Conservation (phyloP, 2,329 filamentous ascomycete species). For the Microcyclosporella mali region DNA sequence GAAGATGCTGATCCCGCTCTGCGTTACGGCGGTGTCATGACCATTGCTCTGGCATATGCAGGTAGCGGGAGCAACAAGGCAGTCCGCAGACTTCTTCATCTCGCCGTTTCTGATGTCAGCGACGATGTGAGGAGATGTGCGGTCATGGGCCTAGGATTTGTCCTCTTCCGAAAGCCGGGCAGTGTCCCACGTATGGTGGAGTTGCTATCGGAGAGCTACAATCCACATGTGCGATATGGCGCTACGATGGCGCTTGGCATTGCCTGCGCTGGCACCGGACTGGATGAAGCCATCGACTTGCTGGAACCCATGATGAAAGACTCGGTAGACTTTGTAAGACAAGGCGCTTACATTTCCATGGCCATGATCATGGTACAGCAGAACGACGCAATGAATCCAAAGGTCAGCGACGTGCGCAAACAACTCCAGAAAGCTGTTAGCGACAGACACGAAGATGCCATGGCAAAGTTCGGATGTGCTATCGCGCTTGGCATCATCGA, state of each 20-base stretch:
- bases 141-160: conserved; percentile 96
- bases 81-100: conserved; percentile 88
- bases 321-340: conserved; percentile 94
- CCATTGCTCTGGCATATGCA: conserved; percentile 95
- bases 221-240: conserved; percentile 95
- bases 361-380: conserved; percentile 99
- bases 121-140: conserved; percentile 94
- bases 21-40: conserved; percentile 96
- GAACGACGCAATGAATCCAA: conserved; percentile 97
- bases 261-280: conserved; percentile 89
- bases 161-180: conserved; percentile 94
- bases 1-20: conserved; percentile 90
- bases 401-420: conserved; percentile 85
- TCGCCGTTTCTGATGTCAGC: conserved; percentile 95
- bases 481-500: conserved; percentile 95
- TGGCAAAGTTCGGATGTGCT: conserved; percentile 97
- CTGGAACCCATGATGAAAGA: conserved; percentile 99
- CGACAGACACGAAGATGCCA: conserved; percentile 95
- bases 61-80: conserved; percentile 98
- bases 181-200: conserved; percentile 99
- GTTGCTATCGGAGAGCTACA: conserved; percentile 95
- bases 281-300: conserved; percentile 93
- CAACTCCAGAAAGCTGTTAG: conserved; percentile 88
- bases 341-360: conserved; percentile 87
- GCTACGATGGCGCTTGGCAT: conserved; percentile 98